Evolutionary conservation across 192 early-diverging fungal genomes (phyloP).

Genomic region (Coemansia sp.): DNA sequence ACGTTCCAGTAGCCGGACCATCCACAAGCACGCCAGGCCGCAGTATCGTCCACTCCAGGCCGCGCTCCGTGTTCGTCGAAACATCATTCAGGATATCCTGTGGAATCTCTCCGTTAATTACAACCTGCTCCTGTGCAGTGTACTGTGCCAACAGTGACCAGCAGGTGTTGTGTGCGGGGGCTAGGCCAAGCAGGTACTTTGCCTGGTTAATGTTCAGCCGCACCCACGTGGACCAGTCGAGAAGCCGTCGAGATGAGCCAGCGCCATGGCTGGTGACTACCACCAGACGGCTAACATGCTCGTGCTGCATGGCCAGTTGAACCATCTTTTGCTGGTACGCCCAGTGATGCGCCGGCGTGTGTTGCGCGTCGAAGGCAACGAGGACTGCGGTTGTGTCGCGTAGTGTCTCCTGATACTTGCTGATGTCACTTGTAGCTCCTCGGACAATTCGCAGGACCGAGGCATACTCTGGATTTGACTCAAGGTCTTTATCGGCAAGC

Average conservation of each 20-base stretch:
- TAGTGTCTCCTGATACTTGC: conserved; percentile 20
- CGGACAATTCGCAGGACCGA: conserved; percentile 24
- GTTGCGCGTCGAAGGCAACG: conserved; percentile 25
- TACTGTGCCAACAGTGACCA: conserved; percentile 41
- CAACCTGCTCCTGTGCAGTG: conserved; percentile 27
- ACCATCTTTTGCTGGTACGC: conserved; percentile 28
- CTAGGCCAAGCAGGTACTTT: conserved; percentile 7
- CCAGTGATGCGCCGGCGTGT: conserved; percentile 15
- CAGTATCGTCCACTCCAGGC: conserved; percentile 33
- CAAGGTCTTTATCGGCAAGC: conserved; percentile 18
- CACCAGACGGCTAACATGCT: conserved; percentile 17
- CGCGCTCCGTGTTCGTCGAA: not conserved
- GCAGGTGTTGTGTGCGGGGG: conserved; percentile 8
- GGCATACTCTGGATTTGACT: conserved; percentile 9
- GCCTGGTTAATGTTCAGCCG: conserved; percentile 27
- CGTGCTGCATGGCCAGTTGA: conserved; percentile 25
- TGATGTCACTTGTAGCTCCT: conserved; percentile 14
- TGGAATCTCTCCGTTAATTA: conserved; percentile 10
- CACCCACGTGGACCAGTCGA: conserved; percentile 38
- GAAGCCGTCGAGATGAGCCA: conserved; percentile 19
- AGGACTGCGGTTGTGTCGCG: conserved; percentile 22
- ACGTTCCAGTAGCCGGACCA: conserved; percentile 25
- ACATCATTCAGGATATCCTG: not conserved
- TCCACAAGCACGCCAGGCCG: conserved; percentile 19
- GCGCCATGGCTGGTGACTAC: conserved; percentile 35